Evolutionary conservation across 768 basidiomycete species (phyloP).

Genomic region (Suillus alpinus): DNA sequence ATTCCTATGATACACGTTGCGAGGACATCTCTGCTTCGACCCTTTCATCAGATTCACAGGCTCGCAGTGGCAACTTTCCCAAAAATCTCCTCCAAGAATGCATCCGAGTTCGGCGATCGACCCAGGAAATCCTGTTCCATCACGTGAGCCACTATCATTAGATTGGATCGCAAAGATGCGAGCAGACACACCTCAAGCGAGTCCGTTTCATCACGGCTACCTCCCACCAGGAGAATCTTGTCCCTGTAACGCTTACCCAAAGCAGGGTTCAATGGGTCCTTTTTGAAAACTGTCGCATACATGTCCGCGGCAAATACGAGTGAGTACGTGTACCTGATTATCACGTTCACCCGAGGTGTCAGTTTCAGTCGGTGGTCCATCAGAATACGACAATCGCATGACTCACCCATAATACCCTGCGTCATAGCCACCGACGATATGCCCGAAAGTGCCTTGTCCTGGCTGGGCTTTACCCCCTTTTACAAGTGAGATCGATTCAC

Average conservation of each 20-base stretch:
- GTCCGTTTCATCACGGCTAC: conserved; percentile 76
- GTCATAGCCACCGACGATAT: conserved; percentile 75
- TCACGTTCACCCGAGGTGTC: background rate
- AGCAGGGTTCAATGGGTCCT: conserved; percentile 67
- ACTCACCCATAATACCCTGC: conserved; percentile 53
- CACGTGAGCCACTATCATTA: background rate
- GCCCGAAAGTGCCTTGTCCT: conserved; percentile 74
- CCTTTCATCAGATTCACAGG: conserved; percentile 17
- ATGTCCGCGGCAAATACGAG: conserved; percentile 60
- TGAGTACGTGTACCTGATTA: conserved; percentile 63
- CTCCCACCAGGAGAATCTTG: conserved; percentile 72
- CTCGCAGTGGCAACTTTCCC: conserved; percentile 40
- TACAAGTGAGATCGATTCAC: conserved; percentile 68
- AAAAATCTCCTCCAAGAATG: conserved; percentile 68
- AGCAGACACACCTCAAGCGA: conserved; percentile 60
- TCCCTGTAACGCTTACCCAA: conserved; percentile 70
- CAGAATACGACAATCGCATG: background rate
- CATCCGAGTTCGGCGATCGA: conserved; percentile 68
- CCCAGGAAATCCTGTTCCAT: conserved; percentile 69
- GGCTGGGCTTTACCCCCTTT: conserved; percentile 56
- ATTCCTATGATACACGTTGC: background rate
- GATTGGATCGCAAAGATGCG: background rate
- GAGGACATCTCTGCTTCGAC: too few relatives aligned
- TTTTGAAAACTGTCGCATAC: conserved; percentile 76
- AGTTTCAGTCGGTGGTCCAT: background rate